Evolutionary conservation across 1,284 basidiomycete species (phyloP), one percentile per base, ranked within the genome.

Genomic region (Puccinia horiana): DNA sequence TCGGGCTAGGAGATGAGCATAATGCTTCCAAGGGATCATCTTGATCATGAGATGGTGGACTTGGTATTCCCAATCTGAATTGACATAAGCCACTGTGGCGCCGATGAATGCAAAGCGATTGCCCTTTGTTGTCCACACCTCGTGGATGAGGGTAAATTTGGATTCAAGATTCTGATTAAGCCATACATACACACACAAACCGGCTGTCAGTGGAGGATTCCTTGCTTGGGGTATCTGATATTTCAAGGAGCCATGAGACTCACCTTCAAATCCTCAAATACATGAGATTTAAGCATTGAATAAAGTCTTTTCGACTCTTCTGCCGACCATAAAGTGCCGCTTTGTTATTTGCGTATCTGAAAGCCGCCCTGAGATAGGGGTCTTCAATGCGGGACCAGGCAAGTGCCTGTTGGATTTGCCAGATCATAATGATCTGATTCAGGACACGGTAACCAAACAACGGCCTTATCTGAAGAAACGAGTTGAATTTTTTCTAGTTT

Each of bases 81-180:
- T 20, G 18, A 63, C 32, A 26, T 32, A 63, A 35, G 61, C 35
- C 12, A 63, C 61, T 5, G 61, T 9, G 12, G 61, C 61, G 12
- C 61, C 61, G 29, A 63, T 63, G 61, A 63, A 74, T 14, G 72
- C 47, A 56, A 54, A 56, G 6, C 32, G 32, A 26, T 74, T 74
- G 11, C 72, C 49, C 47, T 52, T 74, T 16, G 47, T 74, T 47
- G 72, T 74, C 72, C 72, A 74, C n/a, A 74, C 72, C 29, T 74
- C 47, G 20, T 74, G 72, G 29, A 74, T 54, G 32, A 73, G 70
- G 16, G 70, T 73, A 26, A 73, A 73, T 8, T 23, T 49, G 4
- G 47, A 52, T 3, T 73, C 47, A 29, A 74, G 72, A 35, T 52
- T 54, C 72, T 74, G 40, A 5, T 5, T 29, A 42, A 70, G 3